Evolutionary conservation across 139 green algal genomes (phyloP), one percentile per base, ranked within the genome.

Genomic region (Chlorella sp.): DNA sequence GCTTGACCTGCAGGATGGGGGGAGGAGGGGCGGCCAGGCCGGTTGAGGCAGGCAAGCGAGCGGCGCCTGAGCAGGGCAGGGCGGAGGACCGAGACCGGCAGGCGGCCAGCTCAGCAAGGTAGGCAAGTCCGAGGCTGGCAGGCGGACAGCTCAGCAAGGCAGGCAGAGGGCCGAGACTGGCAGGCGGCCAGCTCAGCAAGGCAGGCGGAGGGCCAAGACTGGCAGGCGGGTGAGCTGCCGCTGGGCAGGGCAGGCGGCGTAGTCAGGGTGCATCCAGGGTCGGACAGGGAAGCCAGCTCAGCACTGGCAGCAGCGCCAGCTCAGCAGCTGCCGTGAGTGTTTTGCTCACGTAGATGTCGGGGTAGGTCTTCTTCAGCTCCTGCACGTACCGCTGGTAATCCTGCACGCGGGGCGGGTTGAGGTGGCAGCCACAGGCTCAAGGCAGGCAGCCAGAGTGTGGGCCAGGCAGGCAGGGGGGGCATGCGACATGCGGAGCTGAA

Each of bases 321-420:
- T 19, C 42, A 32, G 24, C 82, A 77, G 18, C 79, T 48, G 24
- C 34, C n/a, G 11, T 5, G 30, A 37, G n/a, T n/a, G n/a, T n/a
- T n/a, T n/a, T n/a, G 34, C 84, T 80, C 53, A 80, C 84, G 3
- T 32, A 88, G 26, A 88, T 88, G 30, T 66, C 4, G 15, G 84
- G 84, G 68, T 88, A 88, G 28, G 66, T 15, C 28, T 68, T 30
- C 68, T 88, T 81, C 39, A 88, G 30, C 28, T 88, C 84, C 11
- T 64, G 66, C 39, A 88, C 40, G 34, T 53, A 88, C 15, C 40
- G 68, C 84, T 81, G 66, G 40, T 88, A 88, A 5, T 80, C 84
- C 84, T 88, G 84, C 61, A 53, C 16, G 21, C 3, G 11, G 34
- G 28, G 36, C 34, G 37, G 15, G 3, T 2, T 48, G 12, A 26